Percentiles rank a stretch among this genome's conserved stretches.
Conservation (phyloP, 2,329 filamentous ascomycete species). For the Domatiomyces globalis region DNA sequence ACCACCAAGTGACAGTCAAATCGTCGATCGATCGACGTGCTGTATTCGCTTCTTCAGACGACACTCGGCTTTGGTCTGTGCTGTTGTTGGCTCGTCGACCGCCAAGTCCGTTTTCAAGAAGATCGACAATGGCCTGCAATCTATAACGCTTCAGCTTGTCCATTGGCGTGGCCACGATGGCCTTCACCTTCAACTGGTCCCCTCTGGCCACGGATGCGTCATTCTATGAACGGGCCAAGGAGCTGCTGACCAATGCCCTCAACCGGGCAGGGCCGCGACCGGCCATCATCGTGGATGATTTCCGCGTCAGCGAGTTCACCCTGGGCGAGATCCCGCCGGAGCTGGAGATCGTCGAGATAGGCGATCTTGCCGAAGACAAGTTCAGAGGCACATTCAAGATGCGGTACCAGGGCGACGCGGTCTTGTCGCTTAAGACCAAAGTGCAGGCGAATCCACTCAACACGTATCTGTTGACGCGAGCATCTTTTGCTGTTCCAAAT, state of each 20-base stretch:
- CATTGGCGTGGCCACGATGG: constrained; percentile 44
- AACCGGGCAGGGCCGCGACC: constrained; percentile 97
- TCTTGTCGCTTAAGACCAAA: constrained; percentile 83
- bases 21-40: neutral
- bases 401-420: constrained; percentile 92
- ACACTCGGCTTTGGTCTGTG: neutral
- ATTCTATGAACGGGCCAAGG: constrained; percentile 79
- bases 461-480: constrained; percentile 84
- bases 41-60: neutral
- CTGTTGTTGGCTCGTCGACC: neutral
- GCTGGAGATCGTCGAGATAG: constrained; percentile 93
- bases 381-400: constrained; percentile 99
- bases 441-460: constrained; percentile 97
- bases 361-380: constrained; percentile 88
- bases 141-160: neutral
- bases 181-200: constrained; percentile 99
- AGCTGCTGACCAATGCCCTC: constrained; percentile 83
- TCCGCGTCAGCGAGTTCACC: constrained; percentile 85
- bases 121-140: neutral
- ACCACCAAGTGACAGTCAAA: neutral
- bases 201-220: constrained; percentile 88
- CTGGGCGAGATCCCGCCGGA: constrained; percentile 88
- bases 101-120: neutral
- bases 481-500: constrained; percentile 80
- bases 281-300: constrained; percentile 98